Base-by-base conservation (phyloP, 768 basidiomycete species). In the Trametes elegans region DNA sequence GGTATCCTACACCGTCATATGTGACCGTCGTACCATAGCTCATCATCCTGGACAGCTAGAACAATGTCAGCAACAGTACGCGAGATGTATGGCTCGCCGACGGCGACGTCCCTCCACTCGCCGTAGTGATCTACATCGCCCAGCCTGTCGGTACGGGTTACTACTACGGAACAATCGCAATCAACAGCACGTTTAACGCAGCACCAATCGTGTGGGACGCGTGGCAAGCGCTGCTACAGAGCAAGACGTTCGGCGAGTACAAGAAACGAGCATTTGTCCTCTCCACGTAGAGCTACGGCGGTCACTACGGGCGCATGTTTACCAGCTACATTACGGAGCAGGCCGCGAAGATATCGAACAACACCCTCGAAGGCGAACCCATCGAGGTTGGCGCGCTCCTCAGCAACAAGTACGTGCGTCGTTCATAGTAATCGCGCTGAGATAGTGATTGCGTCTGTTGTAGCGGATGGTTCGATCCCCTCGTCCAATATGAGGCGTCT, bases 121-220 rank as follows among this genome's bases (percentile, higher is more conserved):
- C 7, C 8, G n/a, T 46, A 87, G 84, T 87, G 68, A 81, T 87
- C 29, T 87, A 86, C 63, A 82, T 87, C 28, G 84, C 86, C 64
- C 84, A 87, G 62, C 85, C 84, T 4, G 81, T 87, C 32, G 83
- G 82, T 0, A 78, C 82, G 0, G 84, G 85, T 3, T 85, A 85
- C 63, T 86, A 84, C 0, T 79, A 76, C 51, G 84, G 85, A 14
- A 74, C 66, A 0, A 76, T 79, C 48, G 76, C 75, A 0, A 80
- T 83, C n/a, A 82, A 85, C 58, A 80, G 79, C 67, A 80, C 81
- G 1, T 63, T 77, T 31, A 54, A 79, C n/a, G 82, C 84, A 0
- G 80, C 84, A 1, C 76, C 78, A 0, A 74, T 76, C 18, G 74
- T 86, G 5, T 86, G 85, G 85, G 70, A 75, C 42, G 82, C 79